A percentile compares a stretch with the other conserved stretches of the same genome.
Evolutionary conservation across 352 stramenopile genomes (phyloP).

Genomic region (Phytophthora sp.): DNA sequence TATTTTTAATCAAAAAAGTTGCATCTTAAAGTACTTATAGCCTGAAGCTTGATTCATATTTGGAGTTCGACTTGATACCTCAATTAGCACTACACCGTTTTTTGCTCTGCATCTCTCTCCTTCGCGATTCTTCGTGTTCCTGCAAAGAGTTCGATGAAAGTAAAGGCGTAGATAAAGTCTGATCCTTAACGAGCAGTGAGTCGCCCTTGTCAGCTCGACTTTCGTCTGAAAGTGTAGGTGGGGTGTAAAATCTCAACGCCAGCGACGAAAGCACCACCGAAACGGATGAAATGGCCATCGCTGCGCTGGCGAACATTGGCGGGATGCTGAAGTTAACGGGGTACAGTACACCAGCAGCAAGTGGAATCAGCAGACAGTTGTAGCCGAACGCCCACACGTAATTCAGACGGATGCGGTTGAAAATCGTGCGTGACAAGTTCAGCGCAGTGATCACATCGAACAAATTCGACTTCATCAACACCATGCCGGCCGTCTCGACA

Average conservation of each 20-base stretch:
- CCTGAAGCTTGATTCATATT: no score
- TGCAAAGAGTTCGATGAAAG: conserved; percentile 53
- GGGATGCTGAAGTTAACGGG: conserved; percentile 92
- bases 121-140: conserved; percentile 1
- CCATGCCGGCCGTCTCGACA: conserved; percentile 95
- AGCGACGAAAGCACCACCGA: conserved; percentile 96
- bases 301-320: conserved; percentile 94
- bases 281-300: conserved; percentile 96
- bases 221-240: conserved; percentile 53
- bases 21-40: no score
- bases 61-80: no score
- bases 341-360: conserved; percentile 96
- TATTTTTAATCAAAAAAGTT: no score
- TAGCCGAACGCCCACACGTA: conserved; percentile 98
- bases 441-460: conserved; percentile 95
- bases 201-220: conserved; percentile 49
- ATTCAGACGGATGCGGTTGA: conserved; percentile 95
- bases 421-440: conserved; percentile 95
- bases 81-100: no score
- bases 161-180: conserved; percentile 52
- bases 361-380: conserved; percentile 96
- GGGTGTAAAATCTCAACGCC: conserved; percentile 89
- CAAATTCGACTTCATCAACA: conserved; percentile 87
- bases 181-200: conserved; percentile 66
- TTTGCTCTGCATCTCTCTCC: no score